Evolutionary conservation across 148 eudicot species (phyloP).

Genomic region (Drosera capensis): DNA sequence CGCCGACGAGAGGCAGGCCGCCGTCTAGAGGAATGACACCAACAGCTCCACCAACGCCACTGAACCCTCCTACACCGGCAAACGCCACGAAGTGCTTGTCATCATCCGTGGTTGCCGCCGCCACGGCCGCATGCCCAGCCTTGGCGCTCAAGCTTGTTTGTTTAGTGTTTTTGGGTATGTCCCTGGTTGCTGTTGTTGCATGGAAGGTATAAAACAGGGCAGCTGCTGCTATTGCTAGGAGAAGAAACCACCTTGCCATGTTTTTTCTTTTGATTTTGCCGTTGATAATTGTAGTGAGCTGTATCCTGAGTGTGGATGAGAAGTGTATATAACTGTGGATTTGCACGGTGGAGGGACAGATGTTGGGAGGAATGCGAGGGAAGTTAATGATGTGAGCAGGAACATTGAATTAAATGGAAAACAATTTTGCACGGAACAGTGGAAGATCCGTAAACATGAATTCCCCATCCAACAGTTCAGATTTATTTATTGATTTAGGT

Average conservation of each 20-base stretch:
- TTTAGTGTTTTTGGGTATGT: not conserved
- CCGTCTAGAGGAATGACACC: not conserved
- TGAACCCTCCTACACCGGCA: not conserved
- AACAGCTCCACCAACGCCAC: not conserved
- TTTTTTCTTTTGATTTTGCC: no score
- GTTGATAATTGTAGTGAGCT: no score
- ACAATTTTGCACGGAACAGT: no score
- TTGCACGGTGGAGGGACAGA: no score
- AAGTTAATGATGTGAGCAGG: no score
- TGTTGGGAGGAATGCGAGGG: no score
- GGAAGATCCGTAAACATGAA: no score
- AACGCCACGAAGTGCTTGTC: conserved; percentile 4
- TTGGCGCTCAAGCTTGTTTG: not conserved
- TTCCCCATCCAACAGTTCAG: no score
- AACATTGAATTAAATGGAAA: no score
- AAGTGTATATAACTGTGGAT: no score
- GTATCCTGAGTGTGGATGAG: no score
- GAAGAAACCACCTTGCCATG: not conserved
- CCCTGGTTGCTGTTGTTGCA: not conserved
- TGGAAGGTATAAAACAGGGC: not conserved
- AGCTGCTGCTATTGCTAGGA: not conserved
- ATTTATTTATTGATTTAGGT: no score
- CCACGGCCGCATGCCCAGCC: not conserved
- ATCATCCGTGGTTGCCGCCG: not conserved
- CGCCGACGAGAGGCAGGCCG: not conserved